Evolutionary conservation across 2,329 filamentous ascomycete genomes (phyloP), one percentile per base, ranked within the genome.

Genomic region (Fusarium subtropicale): DNA sequence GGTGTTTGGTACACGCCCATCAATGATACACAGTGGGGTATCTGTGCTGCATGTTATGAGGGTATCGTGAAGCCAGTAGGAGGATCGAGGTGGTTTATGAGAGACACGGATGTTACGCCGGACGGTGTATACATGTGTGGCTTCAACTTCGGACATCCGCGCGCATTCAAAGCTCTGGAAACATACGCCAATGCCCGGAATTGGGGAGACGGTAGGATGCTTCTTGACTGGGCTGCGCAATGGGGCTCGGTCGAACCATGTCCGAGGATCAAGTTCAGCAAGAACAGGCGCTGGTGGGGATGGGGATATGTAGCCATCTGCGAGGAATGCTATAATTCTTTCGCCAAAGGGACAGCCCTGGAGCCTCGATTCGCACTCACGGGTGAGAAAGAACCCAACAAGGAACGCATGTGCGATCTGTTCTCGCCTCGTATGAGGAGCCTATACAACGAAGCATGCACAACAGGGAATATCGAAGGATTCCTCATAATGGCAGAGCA

Each of bases 391-490:
- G 63, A 74, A 1, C 45, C 71, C 1, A 41, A 57, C 60, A 60
- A 54, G 0, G 33, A 60, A 36, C 63, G 68, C 4, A 78, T 81
- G 72, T 81, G 80, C 64, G 79, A 81, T 46, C 64, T 81, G 44
- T 81, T 79, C 59, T 80, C 78, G 7, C 71, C 74, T 26, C 79
- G 79, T 13, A 81, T 82, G 76, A 77, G 80, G 9, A 48, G 61
- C 1, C 50, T 79, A 0, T 81, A 79, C 64, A 59, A 56, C 2
- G 68, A 76, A 26, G 78, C 78, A 4, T 78, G 78, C 46, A 39
- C 44, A 8, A 55, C 69, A 6, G 65, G 52, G 1, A 67, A 75
- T 34, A 69, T 75, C 1, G 64, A 75, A 7, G 51, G 59, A 2
- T 66, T 82, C 31, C 62, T 80, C 1, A 48, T 58, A 3, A 62